phyloP scores from a whole-genome alignment of 805 yeast species.

The Kodamaea restingae region DNA sequence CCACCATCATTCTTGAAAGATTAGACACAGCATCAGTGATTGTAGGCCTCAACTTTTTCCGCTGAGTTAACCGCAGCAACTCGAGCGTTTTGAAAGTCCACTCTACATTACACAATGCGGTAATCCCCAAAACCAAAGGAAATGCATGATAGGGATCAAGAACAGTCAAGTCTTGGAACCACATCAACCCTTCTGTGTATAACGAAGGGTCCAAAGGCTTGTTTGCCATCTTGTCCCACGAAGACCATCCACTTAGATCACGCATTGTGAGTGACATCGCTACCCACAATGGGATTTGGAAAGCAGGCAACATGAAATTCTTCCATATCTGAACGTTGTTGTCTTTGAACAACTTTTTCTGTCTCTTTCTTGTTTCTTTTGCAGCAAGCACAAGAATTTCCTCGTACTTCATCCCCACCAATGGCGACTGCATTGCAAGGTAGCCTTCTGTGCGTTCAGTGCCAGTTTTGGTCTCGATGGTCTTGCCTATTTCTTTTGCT shows the following conservation, averaged over 20 bases:
- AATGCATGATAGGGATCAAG: slow-evolving; percentile 60
- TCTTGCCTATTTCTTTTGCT: slow-evolving; percentile 18
- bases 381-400: slow-evolving; percentile 71
- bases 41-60: slow-evolving; percentile 49
- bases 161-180: slow-evolving; percentile 59
- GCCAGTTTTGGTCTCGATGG: slow-evolving; percentile 16
- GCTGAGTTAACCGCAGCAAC: slow-evolving; percentile 42
- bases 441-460: slow-evolving; percentile 9
- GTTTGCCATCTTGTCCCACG: slow-evolving; percentile 40
- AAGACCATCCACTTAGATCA: slow-evolving; percentile 65
- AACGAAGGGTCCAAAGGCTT: slow-evolving; percentile 49
- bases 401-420: slow-evolving; percentile 58
- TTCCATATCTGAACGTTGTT: slow-evolving; percentile 78
- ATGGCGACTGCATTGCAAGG: slow-evolving; percentile 23
- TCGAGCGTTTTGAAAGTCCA: slow-evolving; percentile 70
- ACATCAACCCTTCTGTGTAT: slow-evolving; percentile 51
- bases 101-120: slow-evolving; percentile 75
- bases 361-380: slow-evolving; percentile 75
- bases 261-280: slow-evolving; percentile 72
- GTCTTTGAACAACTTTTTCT: slow-evolving; percentile 62
- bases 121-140: slow-evolving; percentile 68
- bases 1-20: slow-evolving; percentile 67
- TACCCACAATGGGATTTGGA: slow-evolving; percentile 88
- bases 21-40: slow-evolving; percentile 62
- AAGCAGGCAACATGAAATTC: slow-evolving; percentile 64